Evolutionary conservation across 306 rosid genomes (phyloP).

Genomic region (Cicer pinnatifidum): DNA sequence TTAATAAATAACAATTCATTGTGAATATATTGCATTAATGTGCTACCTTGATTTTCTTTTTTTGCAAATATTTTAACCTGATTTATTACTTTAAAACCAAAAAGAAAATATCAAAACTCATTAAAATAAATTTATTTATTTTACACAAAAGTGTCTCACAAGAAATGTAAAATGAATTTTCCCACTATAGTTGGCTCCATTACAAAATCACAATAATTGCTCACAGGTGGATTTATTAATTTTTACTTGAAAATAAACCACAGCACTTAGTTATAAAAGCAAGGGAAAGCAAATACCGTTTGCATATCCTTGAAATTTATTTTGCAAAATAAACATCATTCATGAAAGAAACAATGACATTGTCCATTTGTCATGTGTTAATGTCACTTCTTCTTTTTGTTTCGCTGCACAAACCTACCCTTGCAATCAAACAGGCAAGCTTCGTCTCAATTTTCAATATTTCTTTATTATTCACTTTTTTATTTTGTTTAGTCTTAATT

Average conservation of each 20-base stretch:
- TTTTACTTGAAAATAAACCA: not conserved
- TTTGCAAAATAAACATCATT: not conserved
- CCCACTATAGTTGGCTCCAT: not conserved
- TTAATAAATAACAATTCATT: too few relatives aligned
- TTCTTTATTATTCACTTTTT: not conserved
- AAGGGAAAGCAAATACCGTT: not conserved
- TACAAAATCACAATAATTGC: not conserved
- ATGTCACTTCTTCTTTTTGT: slow-evolving; percentile 43
- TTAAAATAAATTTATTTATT: not conserved
- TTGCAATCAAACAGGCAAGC: slow-evolving; percentile 57
- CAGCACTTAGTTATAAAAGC: slow-evolving; percentile 9
- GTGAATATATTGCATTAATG: too few relatives aligned
- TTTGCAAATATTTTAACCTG: too few relatives aligned
- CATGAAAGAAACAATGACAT: slow-evolving; percentile 41
- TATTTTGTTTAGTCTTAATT: not conserved
- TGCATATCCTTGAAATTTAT: not conserved
- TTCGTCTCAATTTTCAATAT: not conserved
- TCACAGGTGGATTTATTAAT: not conserved
- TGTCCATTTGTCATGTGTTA: slow-evolving; percentile 32
- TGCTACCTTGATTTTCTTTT: not conserved
- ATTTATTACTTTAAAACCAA: not conserved
- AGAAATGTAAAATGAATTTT: not conserved
- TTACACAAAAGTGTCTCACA: not conserved
- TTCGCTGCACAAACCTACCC: slow-evolving; percentile 41
- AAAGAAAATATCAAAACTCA: not conserved